Evolutionary conservation across 2,329 filamentous ascomycete species (phyloP).

Genomic region (Purpureocillium takamizusanense): DNA sequence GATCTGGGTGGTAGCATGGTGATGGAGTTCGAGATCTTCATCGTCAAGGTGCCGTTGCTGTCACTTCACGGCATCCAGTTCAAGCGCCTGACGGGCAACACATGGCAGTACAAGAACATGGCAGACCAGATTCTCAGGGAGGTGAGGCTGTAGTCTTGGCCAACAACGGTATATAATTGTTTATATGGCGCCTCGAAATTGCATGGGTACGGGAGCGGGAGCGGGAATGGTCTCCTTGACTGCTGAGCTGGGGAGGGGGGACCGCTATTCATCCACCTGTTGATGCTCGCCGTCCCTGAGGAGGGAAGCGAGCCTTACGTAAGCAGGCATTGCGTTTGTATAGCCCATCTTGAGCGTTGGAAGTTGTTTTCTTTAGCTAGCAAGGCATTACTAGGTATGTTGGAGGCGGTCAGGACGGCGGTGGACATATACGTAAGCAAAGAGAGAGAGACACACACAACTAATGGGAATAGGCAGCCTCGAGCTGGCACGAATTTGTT

Average conservation of each 20-base stretch:
- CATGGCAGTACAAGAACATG: slow-evolving; percentile 99
- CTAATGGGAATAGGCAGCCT: background rate
- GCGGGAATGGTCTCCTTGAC: too few relatives aligned
- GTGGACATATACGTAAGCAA: background rate
- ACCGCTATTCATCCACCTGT: background rate
- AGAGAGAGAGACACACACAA: background rate
- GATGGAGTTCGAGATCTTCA: slow-evolving; percentile 88
- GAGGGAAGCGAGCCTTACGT: background rate
- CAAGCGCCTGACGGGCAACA: slow-evolving; percentile 90
- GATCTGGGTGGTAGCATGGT: slow-evolving; percentile 79
- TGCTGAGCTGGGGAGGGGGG: too few relatives aligned
- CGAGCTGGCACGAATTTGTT: background rate
- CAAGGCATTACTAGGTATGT: background rate
- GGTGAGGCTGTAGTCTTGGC: slow-evolving; percentile 60
- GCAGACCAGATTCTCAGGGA: slow-evolving; percentile 89
- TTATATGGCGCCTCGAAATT: background rate
- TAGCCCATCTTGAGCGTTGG: slow-evolving; percentile 12
- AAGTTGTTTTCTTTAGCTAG: background rate
- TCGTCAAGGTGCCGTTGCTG: slow-evolving; percentile 92
- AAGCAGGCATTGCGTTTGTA: slow-evolving; percentile 9
- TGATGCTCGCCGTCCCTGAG: too few relatives aligned
- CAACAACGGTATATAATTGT: background rate
- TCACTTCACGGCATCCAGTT: slow-evolving; percentile 95
- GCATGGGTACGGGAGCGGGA: background rate
- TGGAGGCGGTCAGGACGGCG: too few relatives aligned